phyloP scores from a whole-genome alignment of 2,329 filamentous ascomycete genomes.

The Rutstroemia sydowiana region DNA sequence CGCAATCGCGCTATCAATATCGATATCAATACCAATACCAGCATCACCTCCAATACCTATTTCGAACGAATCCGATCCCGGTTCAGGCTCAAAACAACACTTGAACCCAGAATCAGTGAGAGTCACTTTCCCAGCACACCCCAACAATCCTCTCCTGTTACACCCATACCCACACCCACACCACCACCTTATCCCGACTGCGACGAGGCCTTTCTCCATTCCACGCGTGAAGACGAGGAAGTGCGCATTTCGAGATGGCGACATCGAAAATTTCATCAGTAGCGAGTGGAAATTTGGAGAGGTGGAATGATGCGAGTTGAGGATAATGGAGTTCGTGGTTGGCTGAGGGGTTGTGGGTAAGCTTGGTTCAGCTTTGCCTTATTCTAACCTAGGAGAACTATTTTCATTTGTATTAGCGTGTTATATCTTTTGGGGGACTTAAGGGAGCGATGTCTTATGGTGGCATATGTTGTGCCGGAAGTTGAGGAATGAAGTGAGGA shows the following conservation, averaged over 20 bases:
- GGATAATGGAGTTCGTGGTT: not conserved
- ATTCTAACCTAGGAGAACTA: not conserved
- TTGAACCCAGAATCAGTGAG: not conserved
- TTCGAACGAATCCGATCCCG: not conserved
- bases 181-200: not conserved
- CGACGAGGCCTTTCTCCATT: conserved; percentile 6
- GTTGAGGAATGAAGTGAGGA: not conserved
- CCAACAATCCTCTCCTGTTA: not conserved
- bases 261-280: not conserved
- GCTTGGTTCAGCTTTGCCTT: too few relatives aligned
- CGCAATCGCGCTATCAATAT: not conserved
- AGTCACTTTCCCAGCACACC: not conserved
- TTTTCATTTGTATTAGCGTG: not conserved
- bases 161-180: not conserved
- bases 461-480: not conserved
- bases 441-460: not conserved
- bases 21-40: too few relatives aligned
- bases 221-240: not conserved
- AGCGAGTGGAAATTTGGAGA: not conserved
- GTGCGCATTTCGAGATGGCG: not conserved
- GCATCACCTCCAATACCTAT: not conserved
- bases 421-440: not conserved
- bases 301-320: not conserved
- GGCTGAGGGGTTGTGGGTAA: conserved; percentile 3
- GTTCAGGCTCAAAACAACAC: not conserved